Evolutionary conservation across 2,329 filamentous ascomycete species (phyloP).

Genomic region (Pezicula carpinea): DNA sequence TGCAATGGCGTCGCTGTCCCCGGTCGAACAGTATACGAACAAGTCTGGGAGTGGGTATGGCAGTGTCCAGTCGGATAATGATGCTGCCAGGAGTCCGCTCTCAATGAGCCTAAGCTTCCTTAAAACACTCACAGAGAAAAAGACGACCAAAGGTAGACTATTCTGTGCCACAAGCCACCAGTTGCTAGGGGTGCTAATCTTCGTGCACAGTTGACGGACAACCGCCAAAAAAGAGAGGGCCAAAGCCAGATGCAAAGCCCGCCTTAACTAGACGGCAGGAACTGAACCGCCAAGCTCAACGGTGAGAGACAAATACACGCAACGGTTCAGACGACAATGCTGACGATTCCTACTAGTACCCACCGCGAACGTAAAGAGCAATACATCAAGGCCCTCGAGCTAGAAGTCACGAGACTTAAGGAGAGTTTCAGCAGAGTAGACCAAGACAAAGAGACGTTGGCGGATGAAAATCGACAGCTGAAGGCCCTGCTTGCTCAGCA

Average conservation of each 20-base stretch:
- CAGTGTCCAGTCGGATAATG: constrained; percentile 26
- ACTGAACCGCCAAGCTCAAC: constrained; percentile 90
- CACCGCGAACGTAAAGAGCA: constrained; percentile 95
- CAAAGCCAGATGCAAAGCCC: constrained; percentile 94
- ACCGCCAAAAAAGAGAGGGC: constrained; percentile 81
- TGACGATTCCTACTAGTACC: constrained; percentile 54
- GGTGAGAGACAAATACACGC: constrained; percentile 47
- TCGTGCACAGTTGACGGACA: constrained; percentile 61
- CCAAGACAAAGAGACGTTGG: constrained; percentile 70
- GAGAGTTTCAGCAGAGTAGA: constrained; percentile 73
- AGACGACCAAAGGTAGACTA: constrained; percentile 64
- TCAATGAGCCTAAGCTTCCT: constrained; percentile 55
- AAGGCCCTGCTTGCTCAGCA: constrained; percentile 51
- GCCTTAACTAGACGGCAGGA: constrained; percentile 89
- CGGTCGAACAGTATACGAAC: constrained; percentile 23
- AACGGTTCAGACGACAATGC: not conserved
- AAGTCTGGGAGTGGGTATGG: constrained; percentile 25
- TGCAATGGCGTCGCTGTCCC: constrained; percentile 23
- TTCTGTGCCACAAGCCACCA: not conserved
- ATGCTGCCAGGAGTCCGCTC: constrained; percentile 23
- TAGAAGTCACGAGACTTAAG: constrained; percentile 83
- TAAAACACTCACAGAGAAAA: constrained; percentile 68
- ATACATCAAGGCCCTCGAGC: constrained; percentile 91
- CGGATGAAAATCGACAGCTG: constrained; percentile 76
- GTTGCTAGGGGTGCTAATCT: constrained; percentile 8